Evolutionary conservation across 1,284 basidiomycete genomes (phyloP), one percentile per base, ranked within the genome.

Genomic region (Takashimella tepidaria): DNA sequence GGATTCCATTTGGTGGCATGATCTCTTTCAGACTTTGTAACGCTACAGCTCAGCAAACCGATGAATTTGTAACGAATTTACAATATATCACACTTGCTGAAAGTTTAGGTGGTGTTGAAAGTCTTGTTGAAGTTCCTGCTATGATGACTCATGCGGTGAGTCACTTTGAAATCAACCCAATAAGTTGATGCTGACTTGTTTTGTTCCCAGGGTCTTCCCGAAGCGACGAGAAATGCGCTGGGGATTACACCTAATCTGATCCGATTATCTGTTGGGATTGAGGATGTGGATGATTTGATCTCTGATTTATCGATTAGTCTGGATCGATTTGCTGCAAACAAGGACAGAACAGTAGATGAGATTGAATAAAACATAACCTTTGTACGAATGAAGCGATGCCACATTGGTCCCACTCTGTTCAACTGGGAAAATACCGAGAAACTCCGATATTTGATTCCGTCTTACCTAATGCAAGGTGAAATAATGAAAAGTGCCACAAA

Each of bases 81-180:
- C 75, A 82, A 42, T 70, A 95, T 45, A 93, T 96, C 69, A 83
- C 86, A 12, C 80, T 98, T 16, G 93, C 93, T 2, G 92, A 96
- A 79, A 86, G 83, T 46, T 77, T 97, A 4, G 93, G 93, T 2
- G 93, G 92, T 0, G 89, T 96, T 13, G 93, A 98, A 80, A 87
- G 84, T 70, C 77, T 96, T 49, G 88, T 88, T 5, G 91, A 95
- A 75, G 81, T 87, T 41, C 89, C 89, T 0, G 84, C 83, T 45
- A 78, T 79, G 67, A 92, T 96, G 88, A 92, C 91, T 5, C 74
- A 76, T 61, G 62, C 65, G 20, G 64, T 70, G 45, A 59, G 60
- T 56, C 13, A 20, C 10, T 8, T 45, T 26, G 10, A 4, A 19
- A 13, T 26, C 3, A 45, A 37, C n/a, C n/a, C n/a, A n/a, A n/a